A percentile compares a stretch with the other conserved stretches of the same genome.
phyloP scores from a whole-genome alignment of 2,329 filamentous ascomycete species.

The Pseudogymnoascus destructans region DNA sequence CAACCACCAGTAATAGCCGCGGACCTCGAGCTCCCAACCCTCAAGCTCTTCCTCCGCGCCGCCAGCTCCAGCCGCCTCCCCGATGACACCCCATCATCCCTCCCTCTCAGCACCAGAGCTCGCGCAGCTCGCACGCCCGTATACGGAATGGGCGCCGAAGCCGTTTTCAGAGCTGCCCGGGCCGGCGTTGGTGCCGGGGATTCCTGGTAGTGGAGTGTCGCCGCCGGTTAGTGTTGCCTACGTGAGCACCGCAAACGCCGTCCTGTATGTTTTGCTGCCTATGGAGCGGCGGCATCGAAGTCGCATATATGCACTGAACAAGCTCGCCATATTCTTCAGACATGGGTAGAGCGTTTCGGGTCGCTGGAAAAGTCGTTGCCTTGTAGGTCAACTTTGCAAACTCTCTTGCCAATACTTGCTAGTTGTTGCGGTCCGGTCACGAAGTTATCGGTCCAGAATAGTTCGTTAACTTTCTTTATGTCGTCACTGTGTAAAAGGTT shows the following conservation, averaged over 20 bases:
- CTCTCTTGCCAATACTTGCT: not conserved
- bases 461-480: not conserved
- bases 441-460: not conserved
- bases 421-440: not conserved
- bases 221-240: conserved; percentile 14
- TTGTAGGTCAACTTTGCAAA: not conserved
- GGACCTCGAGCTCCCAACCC: conserved; percentile 12
- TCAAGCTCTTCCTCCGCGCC: conserved; percentile 14
- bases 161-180: conserved; percentile 15
- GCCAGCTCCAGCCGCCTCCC: conserved; percentile 16
- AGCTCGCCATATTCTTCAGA: not conserved
- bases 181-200: not conserved
- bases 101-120: conserved; percentile 14
- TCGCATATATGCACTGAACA: not conserved
- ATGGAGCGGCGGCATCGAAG: not conserved
- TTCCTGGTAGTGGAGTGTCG: conserved; percentile 10
- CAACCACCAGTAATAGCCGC: conserved; percentile 8
- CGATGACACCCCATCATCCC: conserved; percentile 11
- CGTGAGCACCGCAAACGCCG: not conserved
- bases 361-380: not conserved
- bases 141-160: conserved; percentile 18
- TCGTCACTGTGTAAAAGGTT: not conserved
- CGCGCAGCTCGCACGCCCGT: conserved; percentile 11
- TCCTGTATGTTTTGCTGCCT: not conserved
- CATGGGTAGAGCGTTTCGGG: not conserved